Base-by-base conservation (phyloP, 2,329 filamentous ascomycete genomes). In the Periglandula ipomoeae region DNA sequence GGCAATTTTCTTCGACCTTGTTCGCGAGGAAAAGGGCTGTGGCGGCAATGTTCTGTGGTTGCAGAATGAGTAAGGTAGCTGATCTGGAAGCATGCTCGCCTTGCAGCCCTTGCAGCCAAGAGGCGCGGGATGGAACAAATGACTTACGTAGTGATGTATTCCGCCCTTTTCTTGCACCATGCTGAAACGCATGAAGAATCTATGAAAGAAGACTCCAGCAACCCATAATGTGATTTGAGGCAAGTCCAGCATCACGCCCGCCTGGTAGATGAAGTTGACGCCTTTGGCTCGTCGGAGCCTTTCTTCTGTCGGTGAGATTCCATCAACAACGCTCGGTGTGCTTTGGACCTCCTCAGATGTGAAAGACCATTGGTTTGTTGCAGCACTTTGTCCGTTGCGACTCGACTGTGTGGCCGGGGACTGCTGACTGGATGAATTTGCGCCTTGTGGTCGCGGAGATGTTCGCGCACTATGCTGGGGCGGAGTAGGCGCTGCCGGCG, bases 1-100 rank as follows among this genome's bases (percentile, higher is more conserved):
- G 84, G 62, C 89, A 94, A 63, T 94, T 95, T 64, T 98, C 93
- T 63, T 98, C 91, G 19, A 94, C 91, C 66, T 98, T 98, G 57
- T 94, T 96, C 8, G 93, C 91, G 9, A 98, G 78, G 58, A 97
- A 98, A 2, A 98, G 75, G 2, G 89, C 81, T 1, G 90, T 95
- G 0, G 90, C 93, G 10, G 90, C 93, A 51, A 95, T 88, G 59
- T 84, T 84, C 82, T 85, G 60, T 54, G 55, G 37, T 35, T 42
- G 24, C 22, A 17, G 13, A 34, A 26, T 15, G n/a, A 32, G 24
- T 46, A n/a, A 51, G 41, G 22, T 9, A 23, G 4, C 15, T 8
- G 19, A 35, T 17, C 13, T 6, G 22, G 15, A 10, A n/a, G 19
- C 5, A 11, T 0, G 11, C 8, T 27, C 22, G 23, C 22, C 30